Conservation (phyloP, 1,284 basidiomycete species). For the Rhodotorula sp. region DNA sequence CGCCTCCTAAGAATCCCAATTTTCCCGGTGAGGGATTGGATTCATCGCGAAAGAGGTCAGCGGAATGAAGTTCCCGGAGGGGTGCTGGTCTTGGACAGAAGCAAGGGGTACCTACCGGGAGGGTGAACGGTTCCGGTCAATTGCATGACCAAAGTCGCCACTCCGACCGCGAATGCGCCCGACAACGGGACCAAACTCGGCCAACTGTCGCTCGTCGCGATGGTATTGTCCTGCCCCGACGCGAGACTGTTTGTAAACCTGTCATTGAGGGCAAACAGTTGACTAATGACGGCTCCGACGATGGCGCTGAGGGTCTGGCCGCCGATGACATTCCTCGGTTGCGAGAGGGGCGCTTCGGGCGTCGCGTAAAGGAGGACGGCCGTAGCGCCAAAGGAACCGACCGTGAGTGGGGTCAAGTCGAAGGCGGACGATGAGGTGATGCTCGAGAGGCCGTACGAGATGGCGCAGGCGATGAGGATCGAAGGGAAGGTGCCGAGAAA, state of each 20-base stretch:
- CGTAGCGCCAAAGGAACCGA: constrained; percentile 32
- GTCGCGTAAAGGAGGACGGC: constrained; percentile 36
- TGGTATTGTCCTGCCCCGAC: background rate
- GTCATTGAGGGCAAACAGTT: constrained; percentile 25
- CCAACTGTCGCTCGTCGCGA: constrained; percentile 14
- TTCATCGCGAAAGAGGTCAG: background rate
- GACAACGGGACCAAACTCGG: constrained; percentile 16
- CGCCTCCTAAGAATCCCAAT: constrained; percentile 9
- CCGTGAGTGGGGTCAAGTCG: constrained; percentile 19
- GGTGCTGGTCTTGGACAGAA: background rate
- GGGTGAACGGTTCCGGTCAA: constrained; percentile 37
- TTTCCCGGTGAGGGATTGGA: no score
- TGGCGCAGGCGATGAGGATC: constrained; percentile 31
- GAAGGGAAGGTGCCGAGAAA: constrained; percentile 31
- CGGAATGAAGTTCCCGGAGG: background rate
- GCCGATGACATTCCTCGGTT: constrained; percentile 28
- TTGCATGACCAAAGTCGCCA: constrained; percentile 28
- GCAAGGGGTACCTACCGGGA: constrained; percentile 6
- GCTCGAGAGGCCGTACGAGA: constrained; percentile 20
- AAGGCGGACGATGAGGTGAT: background rate
- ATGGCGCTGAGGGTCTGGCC: constrained; percentile 30
- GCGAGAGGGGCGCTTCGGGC: constrained; percentile 29
- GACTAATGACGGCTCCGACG: constrained; percentile 22
- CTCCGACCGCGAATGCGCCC: constrained; percentile 17
- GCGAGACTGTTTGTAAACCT: background rate